These are phyloP conservation scores for Rhododendron kiyosumense DNA, from an alignment of 148 eudicot species.

Conservation along the genomic window DNA sequence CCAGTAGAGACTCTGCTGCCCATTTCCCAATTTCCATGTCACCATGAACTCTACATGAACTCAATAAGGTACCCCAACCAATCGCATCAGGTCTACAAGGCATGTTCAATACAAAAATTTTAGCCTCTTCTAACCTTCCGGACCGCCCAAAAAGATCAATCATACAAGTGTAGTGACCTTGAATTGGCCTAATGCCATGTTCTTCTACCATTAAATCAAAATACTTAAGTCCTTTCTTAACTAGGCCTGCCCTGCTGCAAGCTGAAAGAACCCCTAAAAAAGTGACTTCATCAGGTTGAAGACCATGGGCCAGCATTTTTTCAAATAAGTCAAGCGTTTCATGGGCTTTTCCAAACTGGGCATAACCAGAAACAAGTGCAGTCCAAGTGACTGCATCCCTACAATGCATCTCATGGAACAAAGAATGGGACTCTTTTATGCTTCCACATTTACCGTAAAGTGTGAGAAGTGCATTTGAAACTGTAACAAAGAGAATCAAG, in stretches of 20 bases:
- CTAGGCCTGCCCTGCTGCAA: constrained; percentile 93
- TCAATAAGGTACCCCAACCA: constrained; percentile 85
- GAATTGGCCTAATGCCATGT: constrained; percentile 54
- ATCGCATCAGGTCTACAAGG: constrained; percentile 77
- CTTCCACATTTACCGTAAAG: constrained; percentile 91
- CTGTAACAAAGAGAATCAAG: constrained; percentile 54
- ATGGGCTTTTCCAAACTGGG: constrained; percentile 83
- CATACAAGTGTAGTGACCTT: constrained; percentile 91
- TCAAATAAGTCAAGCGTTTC: constrained; percentile 74
- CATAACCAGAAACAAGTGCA: constrained; percentile 31
- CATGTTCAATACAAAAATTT: constrained; percentile 61
- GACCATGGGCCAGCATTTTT: constrained; percentile 65
- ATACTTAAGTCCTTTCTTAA: constrained; percentile 66
- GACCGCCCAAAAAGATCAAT: constrained; percentile 85
- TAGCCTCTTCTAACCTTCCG: constrained; percentile 76
- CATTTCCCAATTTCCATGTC: constrained; percentile 79
- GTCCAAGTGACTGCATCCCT: constrained; percentile 89
- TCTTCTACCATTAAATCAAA: constrained; percentile 60
- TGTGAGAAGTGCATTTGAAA: constrained; percentile 85
- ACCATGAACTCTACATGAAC: constrained; percentile 73
- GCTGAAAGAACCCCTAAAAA: constrained; percentile 86
- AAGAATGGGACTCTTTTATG: constrained; percentile 55
- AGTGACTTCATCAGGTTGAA: constrained; percentile 75
- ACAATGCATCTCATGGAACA: constrained; percentile 61
- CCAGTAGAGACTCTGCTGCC: constrained; percentile 74